Percentiles rank a stretch among this genome's conserved stretches.
Evolutionary conservation across 208 protist genomes (phyloP).

Genomic region (Tritrichomonas foetus): DNA sequence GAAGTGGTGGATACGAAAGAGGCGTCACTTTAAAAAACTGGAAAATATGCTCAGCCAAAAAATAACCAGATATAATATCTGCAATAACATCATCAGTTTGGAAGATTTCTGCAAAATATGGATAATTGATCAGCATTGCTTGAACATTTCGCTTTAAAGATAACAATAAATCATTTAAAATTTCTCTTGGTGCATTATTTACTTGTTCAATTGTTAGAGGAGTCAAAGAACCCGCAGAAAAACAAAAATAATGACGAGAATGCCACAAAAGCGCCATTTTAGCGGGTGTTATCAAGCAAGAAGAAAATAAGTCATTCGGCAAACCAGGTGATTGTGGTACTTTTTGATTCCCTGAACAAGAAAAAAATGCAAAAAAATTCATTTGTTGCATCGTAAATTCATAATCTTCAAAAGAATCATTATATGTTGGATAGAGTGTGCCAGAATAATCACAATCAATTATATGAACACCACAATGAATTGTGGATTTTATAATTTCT

Average conservation of each 20-base stretch:
- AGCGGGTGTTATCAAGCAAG: background rate
- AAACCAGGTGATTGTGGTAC: background rate
- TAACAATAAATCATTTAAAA: no score
- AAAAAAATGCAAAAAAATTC: conserved; percentile 1
- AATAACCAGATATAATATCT: no score
- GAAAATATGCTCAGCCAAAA: no score
- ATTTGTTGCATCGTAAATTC: background rate
- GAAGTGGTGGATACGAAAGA: no score
- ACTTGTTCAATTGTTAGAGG: no score
- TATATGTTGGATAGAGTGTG: background rate
- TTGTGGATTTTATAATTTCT: background rate
- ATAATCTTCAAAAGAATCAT: background rate
- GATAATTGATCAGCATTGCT: no score
- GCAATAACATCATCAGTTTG: no score
- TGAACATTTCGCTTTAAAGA: no score
- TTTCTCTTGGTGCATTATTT: no score
- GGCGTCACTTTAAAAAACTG: no score
- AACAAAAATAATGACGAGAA: conserved; percentile 7
- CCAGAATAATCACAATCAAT: background rate
- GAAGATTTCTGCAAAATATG: no score
- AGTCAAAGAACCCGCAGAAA: background rate
- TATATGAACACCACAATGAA: background rate
- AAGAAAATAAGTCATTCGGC: background rate
- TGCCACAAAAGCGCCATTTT: background rate
- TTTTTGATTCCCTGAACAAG: background rate